Base-by-base conservation (phyloP, 192 early-diverging fungal genomes). In the Spizellomyces sp. region DNA sequence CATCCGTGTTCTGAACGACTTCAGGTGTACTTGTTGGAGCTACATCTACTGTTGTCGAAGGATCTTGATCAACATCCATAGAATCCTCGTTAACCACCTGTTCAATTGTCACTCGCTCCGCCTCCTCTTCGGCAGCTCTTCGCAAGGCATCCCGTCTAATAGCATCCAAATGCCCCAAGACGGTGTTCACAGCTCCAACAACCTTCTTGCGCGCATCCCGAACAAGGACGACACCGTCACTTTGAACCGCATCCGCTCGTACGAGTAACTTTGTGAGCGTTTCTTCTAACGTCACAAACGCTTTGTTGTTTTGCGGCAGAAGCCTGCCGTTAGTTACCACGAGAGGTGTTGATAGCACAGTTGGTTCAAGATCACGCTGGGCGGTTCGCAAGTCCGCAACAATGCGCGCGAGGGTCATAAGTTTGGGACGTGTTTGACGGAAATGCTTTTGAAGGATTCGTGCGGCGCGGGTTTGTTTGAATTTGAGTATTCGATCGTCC, bases 231-330 rank as follows among this genome's bases (percentile, higher is more conserved):
- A 42, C 48, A n/a, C 71, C 71, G 12, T 60, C 71, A 21, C 71
- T 74, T 46, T 67, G n/a, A 5, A 74, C 47, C 10, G 48, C 71
- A 48, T 74, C 71, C 8, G 65, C 71, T 14, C 64, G 63, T 9
- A 66, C 50, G 5, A 74, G 54, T 6, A 74, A 52, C 47, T 27
- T 6, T 8, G 60, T 10, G 6, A 74, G 71, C 0, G 63, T 42
- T 48, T 74, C 71, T 44, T 74, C 71, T 44, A 66, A 74, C 15
- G 43, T 56, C 14, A 67, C 56, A 41, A 74, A 21, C 27, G 64
- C 43, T 56, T 58, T 66, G 64, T 74, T 74, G 12, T 66, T 6
- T 10, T 74, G 55, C 1, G 65, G 64, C 1, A 58, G 57, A 14
- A 66, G 61, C 3, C 1, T 42, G 43, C 55, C 58, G 45, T 46